These are phyloP conservation scores for Rhododendron williamsianum DNA, from an alignment of 148 eudicot genomes.

Conservation along the genomic window DNA sequence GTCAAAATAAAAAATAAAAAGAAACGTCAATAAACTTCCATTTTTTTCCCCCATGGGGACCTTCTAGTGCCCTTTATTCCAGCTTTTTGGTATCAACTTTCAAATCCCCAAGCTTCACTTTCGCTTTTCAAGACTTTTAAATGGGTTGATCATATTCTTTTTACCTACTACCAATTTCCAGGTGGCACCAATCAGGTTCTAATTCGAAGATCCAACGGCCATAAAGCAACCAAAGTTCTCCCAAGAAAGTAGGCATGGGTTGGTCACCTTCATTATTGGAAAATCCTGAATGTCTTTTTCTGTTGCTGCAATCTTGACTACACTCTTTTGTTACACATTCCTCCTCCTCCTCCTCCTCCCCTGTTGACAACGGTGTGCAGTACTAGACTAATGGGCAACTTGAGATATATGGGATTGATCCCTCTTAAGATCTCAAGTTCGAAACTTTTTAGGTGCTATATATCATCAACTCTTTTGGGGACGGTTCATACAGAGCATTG, in stretches of 20 bases:
- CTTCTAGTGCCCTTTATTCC: background rate
- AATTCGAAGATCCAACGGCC: background rate
- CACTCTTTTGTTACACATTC: background rate
- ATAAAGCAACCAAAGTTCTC: background rate
- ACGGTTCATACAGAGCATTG: too few relatives aligned
- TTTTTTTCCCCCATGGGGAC: background rate
- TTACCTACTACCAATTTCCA: background rate
- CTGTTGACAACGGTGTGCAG: background rate
- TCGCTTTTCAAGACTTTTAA: background rate
- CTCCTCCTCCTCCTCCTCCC: background rate
- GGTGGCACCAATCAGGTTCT: background rate
- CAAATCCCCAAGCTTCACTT: background rate
- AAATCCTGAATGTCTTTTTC: background rate
- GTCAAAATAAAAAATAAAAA: background rate
- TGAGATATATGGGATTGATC: too few relatives aligned
- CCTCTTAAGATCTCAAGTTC: too few relatives aligned
- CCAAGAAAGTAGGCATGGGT: background rate
- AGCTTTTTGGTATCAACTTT: background rate
- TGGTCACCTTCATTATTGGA: background rate
- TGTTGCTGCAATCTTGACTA: background rate
- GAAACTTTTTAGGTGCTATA: too few relatives aligned
- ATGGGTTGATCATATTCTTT: background rate
- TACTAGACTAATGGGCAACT: too few relatives aligned
- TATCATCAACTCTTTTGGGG: too few relatives aligned
- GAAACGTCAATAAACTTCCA: background rate